Evolutionary conservation across 1,284 basidiomycete genomes (phyloP), one percentile per base, ranked within the genome.

Genomic region (Leccinum fallax): DNA sequence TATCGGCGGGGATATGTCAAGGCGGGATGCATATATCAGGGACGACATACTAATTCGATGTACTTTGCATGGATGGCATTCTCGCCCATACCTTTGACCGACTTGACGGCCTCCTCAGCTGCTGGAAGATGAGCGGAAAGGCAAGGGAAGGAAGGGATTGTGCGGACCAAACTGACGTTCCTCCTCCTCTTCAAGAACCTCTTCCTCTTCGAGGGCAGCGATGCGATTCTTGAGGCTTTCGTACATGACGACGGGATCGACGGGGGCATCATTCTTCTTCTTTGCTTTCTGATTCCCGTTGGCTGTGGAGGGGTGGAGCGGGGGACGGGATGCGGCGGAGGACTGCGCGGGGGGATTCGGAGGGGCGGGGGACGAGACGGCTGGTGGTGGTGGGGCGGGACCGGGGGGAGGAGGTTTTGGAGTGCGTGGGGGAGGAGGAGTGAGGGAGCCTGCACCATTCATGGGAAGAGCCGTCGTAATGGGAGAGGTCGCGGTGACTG

Each of bases 91-190:
- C 88, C 91, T 69, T 84, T 89, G 66, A 93, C 89, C 9, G 87
- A 86, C 75, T 88, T 89, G 76, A 90, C 88, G 30, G 91, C 91
- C 76, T 93, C 91, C 74, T 93, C 91, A 57, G 90, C 91, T 93
- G 51, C 65, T 61, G 63, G 59, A 56, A 26, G 32, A 55, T 63
- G 66, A 63, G 61, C 57, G 61, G 59, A 24, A 28, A 54, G 58
- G 62, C 63, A 10, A 21, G 54, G 40, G 46, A 43, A 24, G 57
- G 49, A 49, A 43, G 57, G 36, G 53, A 16, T 5, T 15, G 55
- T 58, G 81, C 86, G 71, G 69, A 92, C 91, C 84, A 67, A 87
- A 90, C 71, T 81, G 80, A 64, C 82, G 79, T 72, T 93, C 91
- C 75, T 93, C 91, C 74, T 93, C 91, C 71, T 92, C 91, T 70